Evolutionary conservation across 768 basidiomycete genomes (phyloP), one percentile per base, ranked within the genome.

Genomic region (Vishniacozyma victoriae): DNA sequence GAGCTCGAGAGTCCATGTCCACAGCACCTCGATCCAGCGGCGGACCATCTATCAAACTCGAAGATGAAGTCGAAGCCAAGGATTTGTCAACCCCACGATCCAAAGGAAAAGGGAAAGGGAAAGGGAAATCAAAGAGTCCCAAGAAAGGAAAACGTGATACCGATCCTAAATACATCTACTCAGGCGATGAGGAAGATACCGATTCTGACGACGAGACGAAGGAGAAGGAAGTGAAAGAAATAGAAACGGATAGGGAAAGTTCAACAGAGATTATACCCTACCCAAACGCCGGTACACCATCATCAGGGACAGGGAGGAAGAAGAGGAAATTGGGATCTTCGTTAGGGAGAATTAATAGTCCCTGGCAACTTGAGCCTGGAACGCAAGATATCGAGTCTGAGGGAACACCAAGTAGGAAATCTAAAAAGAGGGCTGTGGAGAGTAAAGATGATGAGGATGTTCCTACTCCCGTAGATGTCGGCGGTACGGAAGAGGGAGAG

Each of bases 401-500:
- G 5, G 24, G n/a, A n/a, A 44, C 48, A 22, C 46, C 48, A 39
- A 52, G 46, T 7, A 54, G 57, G 36, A 50, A 39, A 22, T 27
- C 38, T 33, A 60, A 60, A 35, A 38, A 48, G 35, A 48, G 51
- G 40, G 58, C 50, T 7, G 39, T 52, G 13, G 54, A 46, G 31
- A 48, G 25, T 18, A 48, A 52, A 13, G 43, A 45, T 6, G 33
- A 14, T 3, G 37, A 39, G 19, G 52, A 48, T 27, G 51, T 23
- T 26, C 41, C 55, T 23, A n/a, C n/a, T n/a, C n/a, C n/a, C n/a
- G n/a, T n/a, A n/a, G n/a, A n/a, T 41, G 31, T n/a, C 14, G 48
- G 16, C 23, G 45, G 39, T 22, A 22, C 27, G n/a, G 41, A 52
- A 91, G 44, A 71, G 91, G 66, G 87, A 87, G 66, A 83, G 83